Evolutionary conservation across 1,284 basidiomycete species (phyloP).

Genomic region (Heterobasidion irregulare): DNA sequence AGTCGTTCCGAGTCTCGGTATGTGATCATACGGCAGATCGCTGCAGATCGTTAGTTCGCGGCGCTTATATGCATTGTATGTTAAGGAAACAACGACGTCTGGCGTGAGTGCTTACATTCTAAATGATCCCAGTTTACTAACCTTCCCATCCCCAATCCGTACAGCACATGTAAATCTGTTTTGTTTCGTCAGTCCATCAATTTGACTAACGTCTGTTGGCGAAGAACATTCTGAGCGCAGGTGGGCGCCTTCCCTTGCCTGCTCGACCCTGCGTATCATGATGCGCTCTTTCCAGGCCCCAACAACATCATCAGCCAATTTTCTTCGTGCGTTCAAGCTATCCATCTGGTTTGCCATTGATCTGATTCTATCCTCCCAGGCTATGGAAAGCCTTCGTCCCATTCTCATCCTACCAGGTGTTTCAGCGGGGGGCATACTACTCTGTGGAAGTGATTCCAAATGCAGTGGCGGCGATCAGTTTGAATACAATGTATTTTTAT

Average conservation of each 20-base stretch:
- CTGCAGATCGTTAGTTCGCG: conserved; percentile 4
- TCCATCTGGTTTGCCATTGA: conserved; percentile 1
- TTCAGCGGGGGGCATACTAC: conserved; percentile 82
- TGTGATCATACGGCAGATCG: conserved; percentile 11
- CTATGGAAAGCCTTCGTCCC: conserved; percentile 86
- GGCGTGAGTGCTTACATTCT: conserved; percentile 48
- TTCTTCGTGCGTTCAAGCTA: conserved; percentile 43
- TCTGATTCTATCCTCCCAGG: conserved; percentile 24
- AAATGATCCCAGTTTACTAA: neutral
- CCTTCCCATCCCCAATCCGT: conserved; percentile 5
- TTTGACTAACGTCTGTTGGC: neutral
- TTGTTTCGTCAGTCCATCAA: neutral
- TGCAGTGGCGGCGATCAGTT: conserved; percentile 71
- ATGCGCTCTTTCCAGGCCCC: conserved; percentile 43
- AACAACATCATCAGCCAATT: conserved; percentile 75
- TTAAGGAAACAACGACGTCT: conserved; percentile 81
- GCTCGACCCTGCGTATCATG: neutral
- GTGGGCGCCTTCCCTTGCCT: conserved; percentile 21
- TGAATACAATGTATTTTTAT: conserved; percentile 93
- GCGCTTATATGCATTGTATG: neutral
- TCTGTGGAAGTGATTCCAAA: conserved; percentile 77
- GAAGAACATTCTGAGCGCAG: conserved; percentile 62
- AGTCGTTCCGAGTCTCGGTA: conserved; percentile 79
- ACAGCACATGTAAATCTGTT: conserved; percentile 51
- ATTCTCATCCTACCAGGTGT: conserved; percentile 72